phyloP scores from a whole-genome alignment of 148 eudicot species.

The Pharnaceum exiguum region DNA sequence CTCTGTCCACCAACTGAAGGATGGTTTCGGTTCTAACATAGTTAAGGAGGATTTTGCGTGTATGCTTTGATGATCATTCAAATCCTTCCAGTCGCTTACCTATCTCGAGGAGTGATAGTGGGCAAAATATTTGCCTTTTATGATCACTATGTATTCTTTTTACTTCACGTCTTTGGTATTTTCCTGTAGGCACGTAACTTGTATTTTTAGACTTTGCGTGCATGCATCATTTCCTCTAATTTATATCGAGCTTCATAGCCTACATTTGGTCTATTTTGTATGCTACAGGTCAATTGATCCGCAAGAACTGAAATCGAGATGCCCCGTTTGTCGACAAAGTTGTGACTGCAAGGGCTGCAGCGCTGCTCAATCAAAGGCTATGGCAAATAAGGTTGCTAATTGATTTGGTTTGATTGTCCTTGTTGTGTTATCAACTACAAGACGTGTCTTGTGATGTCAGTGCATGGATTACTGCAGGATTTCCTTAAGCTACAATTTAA shows the following conservation, averaged over 20 bases:
- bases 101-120: no score
- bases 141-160: no score
- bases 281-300: constrained; percentile 42
- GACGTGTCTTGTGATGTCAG: not conserved
- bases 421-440: not conserved
- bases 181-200: no score
- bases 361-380: constrained; percentile 32
- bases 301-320: constrained; percentile 47
- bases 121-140: no score
- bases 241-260: not conserved
- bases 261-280: constrained; percentile 8
- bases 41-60: no score
- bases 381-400: constrained; percentile 40
- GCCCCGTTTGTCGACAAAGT: constrained; percentile 73
- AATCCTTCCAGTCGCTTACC: no score
- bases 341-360: constrained; percentile 69
- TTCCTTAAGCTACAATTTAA: constrained; percentile 22
- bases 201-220: not conserved
- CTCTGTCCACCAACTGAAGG: no score
- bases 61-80: no score
- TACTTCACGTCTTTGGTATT: no score
- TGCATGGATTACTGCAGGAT: constrained; percentile 30
- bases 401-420: not conserved
- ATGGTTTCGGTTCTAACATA: no score
- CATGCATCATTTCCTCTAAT: not conserved